Conservation (phyloP, 2,329 filamentous ascomycete genomes). For the Calonectria pseudoturangicola region DNA sequence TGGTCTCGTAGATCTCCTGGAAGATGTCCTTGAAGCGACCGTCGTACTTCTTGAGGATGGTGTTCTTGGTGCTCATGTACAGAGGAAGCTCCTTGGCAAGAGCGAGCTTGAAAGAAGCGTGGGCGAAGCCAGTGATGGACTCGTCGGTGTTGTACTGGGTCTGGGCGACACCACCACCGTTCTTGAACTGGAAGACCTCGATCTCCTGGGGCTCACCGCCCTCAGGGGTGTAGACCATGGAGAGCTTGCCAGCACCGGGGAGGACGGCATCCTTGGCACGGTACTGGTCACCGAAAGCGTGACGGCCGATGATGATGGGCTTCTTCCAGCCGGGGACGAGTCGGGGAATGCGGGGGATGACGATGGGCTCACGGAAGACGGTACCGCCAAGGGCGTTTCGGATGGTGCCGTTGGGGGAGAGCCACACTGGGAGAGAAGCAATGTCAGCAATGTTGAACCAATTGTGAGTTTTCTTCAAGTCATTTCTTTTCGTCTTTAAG, state of each 20-base stretch:
- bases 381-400: conserved; percentile 88
- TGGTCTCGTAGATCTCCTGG: conserved; percentile 93
- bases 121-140: conserved; percentile 94
- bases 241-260: conserved; percentile 88
- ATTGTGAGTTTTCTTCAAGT: conserved; percentile 28
- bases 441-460: conserved; percentile 47
- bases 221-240: conserved; percentile 94
- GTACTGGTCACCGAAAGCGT: conserved; percentile 99
- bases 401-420: conserved; percentile 96
- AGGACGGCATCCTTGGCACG: conserved; percentile 94
- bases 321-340: conserved; percentile 98
- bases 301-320: conserved; percentile 98
- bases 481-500: conserved; percentile 32
- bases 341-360: conserved; percentile 93
- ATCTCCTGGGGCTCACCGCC: conserved; percentile 89
- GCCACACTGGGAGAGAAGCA: conserved; percentile 83
- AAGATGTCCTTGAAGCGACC: conserved; percentile 99
- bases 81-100: conserved; percentile 91
- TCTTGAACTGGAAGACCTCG: conserved; percentile 92
- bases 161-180: conserved; percentile 90
- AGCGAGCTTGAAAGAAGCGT: conserved; percentile 97
- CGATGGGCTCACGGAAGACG: conserved; percentile 99
- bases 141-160: conserved; percentile 99
- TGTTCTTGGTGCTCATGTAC: conserved; percentile 99
- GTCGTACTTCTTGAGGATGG: conserved; percentile 99